Conservation (phyloP, 2,329 filamentous ascomycete genomes). For the Zasmidium cellare region DNA sequence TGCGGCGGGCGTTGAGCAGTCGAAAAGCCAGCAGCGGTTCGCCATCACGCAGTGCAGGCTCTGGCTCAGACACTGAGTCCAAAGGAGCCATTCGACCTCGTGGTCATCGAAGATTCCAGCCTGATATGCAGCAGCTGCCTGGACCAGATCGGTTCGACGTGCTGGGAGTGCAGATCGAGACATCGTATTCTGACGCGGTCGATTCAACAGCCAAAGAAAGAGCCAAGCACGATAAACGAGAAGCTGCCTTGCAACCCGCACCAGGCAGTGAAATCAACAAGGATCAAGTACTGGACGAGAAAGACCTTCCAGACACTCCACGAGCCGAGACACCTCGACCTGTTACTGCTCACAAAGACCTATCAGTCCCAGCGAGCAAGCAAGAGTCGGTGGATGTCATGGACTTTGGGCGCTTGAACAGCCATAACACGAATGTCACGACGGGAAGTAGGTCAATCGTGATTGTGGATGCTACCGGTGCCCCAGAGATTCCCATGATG, state of each 20-base stretch:
- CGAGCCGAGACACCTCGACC: constrained; percentile 14
- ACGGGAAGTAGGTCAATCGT: constrained; percentile 86
- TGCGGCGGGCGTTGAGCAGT: constrained; percentile 76
- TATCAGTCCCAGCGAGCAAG: not conserved
- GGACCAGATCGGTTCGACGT: constrained; percentile 55
- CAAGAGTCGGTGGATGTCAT: constrained; percentile 18
- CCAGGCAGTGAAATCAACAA: not conserved
- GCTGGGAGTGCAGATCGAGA: constrained; percentile 56
- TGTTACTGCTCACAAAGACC: constrained; percentile 13
- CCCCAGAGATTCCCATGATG: constrained; percentile 35
- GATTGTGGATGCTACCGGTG: constrained; percentile 74
- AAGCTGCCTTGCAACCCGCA: not conserved
- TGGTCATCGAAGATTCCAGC: constrained; percentile 13
- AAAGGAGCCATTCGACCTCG: constrained; percentile 2
- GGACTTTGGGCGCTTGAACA: constrained; percentile 20
- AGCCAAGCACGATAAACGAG: constrained; percentile 1
- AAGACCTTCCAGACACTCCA: constrained; percentile 5
- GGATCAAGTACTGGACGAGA: not conserved
- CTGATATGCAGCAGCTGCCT: constrained; percentile 29
- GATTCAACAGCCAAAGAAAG: constrained; percentile 8
- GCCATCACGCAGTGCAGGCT: constrained; percentile 21
- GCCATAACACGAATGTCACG: constrained; percentile 61
- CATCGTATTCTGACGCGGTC: constrained; percentile 27
- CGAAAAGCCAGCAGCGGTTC: constrained; percentile 24
- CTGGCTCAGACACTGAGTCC: constrained; percentile 61